These are phyloP conservation scores for Petasospora rhodanensis DNA, from an alignment of 1,139 yeast species.

Conservation along the genomic window DNA sequence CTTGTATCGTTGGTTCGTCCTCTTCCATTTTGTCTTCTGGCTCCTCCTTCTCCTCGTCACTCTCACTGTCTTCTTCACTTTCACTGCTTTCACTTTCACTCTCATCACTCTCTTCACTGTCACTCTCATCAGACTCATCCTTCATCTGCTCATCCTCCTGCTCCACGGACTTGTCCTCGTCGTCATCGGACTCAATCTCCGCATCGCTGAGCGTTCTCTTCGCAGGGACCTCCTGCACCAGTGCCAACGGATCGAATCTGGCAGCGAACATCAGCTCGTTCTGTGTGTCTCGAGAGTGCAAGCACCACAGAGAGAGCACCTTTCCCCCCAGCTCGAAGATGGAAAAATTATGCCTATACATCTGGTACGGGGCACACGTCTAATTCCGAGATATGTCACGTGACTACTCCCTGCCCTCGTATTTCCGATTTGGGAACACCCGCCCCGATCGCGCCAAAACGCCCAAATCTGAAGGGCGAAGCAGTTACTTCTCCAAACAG, in stretches of 20 bases:
- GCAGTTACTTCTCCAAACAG: no score
- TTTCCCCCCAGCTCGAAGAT: no score
- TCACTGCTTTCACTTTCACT: slow-evolving; percentile 18
- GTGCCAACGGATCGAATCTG: slow-evolving; percentile 48
- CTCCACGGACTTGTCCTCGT: slow-evolving; percentile 10
- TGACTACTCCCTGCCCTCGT: no score
- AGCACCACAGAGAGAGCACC: no score
- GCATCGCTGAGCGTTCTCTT: slow-evolving; percentile 18
- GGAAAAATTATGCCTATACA: no score
- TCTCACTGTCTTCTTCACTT: slow-evolving; percentile 15
- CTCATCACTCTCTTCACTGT: slow-evolving; percentile 9
- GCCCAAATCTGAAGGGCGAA: no score
- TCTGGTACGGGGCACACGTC: no score
- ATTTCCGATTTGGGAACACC: no score
- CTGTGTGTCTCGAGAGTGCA: no score
- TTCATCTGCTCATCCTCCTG: slow-evolving; percentile 12
- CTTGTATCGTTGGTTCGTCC: slow-evolving; percentile 6
- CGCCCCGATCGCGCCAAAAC: no score
- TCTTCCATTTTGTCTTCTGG: slow-evolving; percentile 9
- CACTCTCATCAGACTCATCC: slow-evolving; percentile 10
- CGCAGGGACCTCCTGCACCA: slow-evolving; percentile 17
- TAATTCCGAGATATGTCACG: no score
- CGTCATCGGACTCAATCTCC: slow-evolving; percentile 12
- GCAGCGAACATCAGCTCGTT: slow-evolving; percentile 63
- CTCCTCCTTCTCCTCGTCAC: slow-evolving; percentile 9